Base-by-base conservation (phyloP, 331 rosid species). In the Phaseolus coccineus region DNA sequence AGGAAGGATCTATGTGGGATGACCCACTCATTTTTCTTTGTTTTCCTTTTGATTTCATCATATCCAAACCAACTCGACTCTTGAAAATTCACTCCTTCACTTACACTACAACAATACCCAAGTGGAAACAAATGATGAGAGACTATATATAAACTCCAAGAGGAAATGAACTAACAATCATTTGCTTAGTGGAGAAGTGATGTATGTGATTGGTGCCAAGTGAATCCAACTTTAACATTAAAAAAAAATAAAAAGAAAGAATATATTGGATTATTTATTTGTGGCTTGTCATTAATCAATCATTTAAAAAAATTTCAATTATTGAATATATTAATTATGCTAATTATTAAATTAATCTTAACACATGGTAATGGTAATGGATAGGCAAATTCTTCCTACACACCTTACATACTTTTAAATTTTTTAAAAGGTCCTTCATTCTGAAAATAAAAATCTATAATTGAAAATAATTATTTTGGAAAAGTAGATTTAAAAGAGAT, bases 141-240 rank as follows among this genome's bases (percentile, higher is more conserved):
- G 71, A 71, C 64, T 59, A 62, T 44, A 62, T 44, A 73, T 19
- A 73, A 80, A 46, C 22, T 46, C 61, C 39, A 63, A 53, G 19
- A 48, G 15, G 39, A 72, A 62, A 71, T 6, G 61, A 58, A 51
- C 59, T 58, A 80, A 44, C 3, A 74, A 73, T 27, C 56, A 16
- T n/a, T 81, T 77, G 85, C 90, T 84, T 81, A 40, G 76, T 58
- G 28, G 46, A 80, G 3, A 86, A 83, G 88, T 62, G 69, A 81
- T 59, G 31, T 5, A 53, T 48, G 16, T 16, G 50, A 67, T 76
- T 39, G 1, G 31, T 30, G 31, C 31, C 31, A 30, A 40, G 39
- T 66, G 64, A 76, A 75, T 42, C 66, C 73, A 85, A 73, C 77
- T 22, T 22, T 28, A 28, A 44, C 48, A 57, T 28, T 44, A 64